A percentile compares a stretch with the other conserved stretches of the same genome.
phyloP scores from a whole-genome alignment of 495 filamentous ascomycete species.

The Penicillium samsonianum region DNA sequence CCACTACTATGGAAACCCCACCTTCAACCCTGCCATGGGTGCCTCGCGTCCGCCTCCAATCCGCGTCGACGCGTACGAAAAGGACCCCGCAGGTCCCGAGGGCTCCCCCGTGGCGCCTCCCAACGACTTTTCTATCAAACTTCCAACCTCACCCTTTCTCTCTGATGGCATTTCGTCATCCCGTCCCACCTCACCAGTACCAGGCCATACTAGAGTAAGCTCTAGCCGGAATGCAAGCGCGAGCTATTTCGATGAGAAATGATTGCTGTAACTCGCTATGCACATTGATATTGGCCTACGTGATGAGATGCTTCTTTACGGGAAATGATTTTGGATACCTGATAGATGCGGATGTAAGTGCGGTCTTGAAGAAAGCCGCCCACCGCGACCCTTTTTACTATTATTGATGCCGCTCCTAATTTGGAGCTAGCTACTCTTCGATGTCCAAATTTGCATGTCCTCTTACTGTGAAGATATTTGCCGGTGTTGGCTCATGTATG shows the following conservation, averaged over 20 bases:
- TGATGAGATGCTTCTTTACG: constrained; percentile 8
- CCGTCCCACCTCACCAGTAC: constrained; percentile 61
- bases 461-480: not conserved
- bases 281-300: not conserved
- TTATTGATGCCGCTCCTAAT: constrained; percentile 4
- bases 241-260: constrained; percentile 39
- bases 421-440: constrained; percentile 10
- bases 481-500: constrained; percentile 25
- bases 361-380: not conserved
- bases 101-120: constrained; percentile 45
- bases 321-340: constrained; percentile 26
- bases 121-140: constrained; percentile 55
- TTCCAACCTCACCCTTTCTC: constrained; percentile 52
- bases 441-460: not conserved
- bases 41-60: constrained; percentile 67
- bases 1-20: constrained; percentile 71
- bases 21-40: constrained; percentile 39
- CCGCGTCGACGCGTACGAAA: constrained; percentile 73
- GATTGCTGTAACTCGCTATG: constrained; percentile 5
- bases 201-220: constrained; percentile 51
- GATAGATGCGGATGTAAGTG: constrained; percentile 18
- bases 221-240: constrained; percentile 36
- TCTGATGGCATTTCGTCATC: constrained; percentile 62
- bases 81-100: constrained; percentile 51
- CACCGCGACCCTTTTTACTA: constrained; percentile 5